Evolutionary conservation across 441 rosid species (phyloP).

Genomic region (Eruca vesicaria): DNA sequence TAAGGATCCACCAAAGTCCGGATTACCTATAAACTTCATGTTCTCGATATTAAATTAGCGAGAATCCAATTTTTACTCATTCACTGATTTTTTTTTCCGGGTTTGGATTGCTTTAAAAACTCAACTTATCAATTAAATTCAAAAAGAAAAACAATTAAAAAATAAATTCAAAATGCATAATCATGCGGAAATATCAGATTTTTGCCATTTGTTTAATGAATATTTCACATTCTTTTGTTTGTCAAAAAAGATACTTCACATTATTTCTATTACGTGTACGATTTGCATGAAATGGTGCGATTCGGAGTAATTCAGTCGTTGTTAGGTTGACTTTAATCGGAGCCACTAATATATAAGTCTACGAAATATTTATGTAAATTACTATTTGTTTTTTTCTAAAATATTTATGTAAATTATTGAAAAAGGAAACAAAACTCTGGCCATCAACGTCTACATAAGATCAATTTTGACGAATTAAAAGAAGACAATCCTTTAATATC

Average conservation of each 20-base stretch:
- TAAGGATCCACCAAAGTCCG: too few species aligned
- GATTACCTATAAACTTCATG: too few species aligned
- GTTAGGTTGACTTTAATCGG: background rate
- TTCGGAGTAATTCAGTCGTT: background rate
- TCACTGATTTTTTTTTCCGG: too few species aligned
- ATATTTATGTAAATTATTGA: background rate
- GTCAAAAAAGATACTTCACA: background rate
- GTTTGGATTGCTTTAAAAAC: too few species aligned
- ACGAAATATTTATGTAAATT: background rate
- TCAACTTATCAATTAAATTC: too few species aligned
- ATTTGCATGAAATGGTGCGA: background rate
- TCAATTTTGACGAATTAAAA: background rate
- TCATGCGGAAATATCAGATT: background rate
- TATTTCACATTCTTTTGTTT: background rate
- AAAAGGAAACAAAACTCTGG: background rate
- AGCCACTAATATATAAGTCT: background rate
- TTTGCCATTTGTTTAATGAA: background rate
- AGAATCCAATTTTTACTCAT: too few species aligned
- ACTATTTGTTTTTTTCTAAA: too few species aligned
- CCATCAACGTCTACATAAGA: slow-evolving; percentile 10
- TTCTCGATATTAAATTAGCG: too few species aligned
- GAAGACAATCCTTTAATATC: background rate
- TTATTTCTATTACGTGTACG: background rate
- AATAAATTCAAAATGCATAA: too few species aligned
- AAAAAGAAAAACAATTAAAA: too few species aligned